Evolutionary conservation across 768 basidiomycete species (phyloP).

Genomic region (Lentinus tigrinus): DNA sequence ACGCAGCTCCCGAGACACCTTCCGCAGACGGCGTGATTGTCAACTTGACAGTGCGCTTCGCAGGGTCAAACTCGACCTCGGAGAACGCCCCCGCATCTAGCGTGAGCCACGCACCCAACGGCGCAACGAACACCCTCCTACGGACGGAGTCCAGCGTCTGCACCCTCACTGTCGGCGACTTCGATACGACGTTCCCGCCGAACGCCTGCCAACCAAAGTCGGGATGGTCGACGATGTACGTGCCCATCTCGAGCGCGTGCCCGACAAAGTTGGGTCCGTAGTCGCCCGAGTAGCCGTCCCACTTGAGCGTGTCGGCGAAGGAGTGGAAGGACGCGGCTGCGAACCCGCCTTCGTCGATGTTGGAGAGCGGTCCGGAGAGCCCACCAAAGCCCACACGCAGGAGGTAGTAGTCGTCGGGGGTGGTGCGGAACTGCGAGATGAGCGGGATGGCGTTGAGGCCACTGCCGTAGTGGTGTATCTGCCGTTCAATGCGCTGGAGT

Average conservation of each 20-base stretch:
- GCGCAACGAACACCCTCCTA: conserved; percentile 51
- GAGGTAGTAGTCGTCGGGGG: conserved; percentile 49
- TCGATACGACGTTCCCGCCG: conserved; percentile 46
- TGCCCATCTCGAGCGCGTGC: conserved; percentile 46
- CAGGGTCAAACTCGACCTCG: conserved; percentile 39
- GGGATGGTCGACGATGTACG: conserved; percentile 48
- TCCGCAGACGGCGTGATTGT: conserved; percentile 41
- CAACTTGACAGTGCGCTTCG: conserved; percentile 36
- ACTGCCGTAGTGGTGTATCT: conserved; percentile 59
- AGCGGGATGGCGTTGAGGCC: conserved; percentile 57
- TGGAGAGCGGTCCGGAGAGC: conserved; percentile 50
- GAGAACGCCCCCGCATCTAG: conserved; percentile 55
- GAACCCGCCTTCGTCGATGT: conserved; percentile 58
- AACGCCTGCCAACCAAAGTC: conserved; percentile 64
- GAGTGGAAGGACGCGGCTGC: conserved; percentile 61
- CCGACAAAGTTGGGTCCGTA: conserved; percentile 62
- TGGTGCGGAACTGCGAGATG: conserved; percentile 45
- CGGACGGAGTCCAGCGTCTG: conserved; percentile 47
- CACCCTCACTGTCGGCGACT: conserved; percentile 42
- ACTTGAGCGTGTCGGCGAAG: conserved; percentile 53
- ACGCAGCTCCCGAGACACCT: conserved; percentile 40
- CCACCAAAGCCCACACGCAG: conserved; percentile 55
- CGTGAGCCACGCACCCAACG: conserved; percentile 44
- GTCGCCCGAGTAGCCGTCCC: conserved; percentile 60
- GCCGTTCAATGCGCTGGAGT: conserved; percentile 51